A percentile compares a stretch with the other conserved stretches of the same genome.
Evolutionary conservation across 2,329 filamentous ascomycete genomes (phyloP).

Genomic region (Paraconiothyrium sp.): DNA sequence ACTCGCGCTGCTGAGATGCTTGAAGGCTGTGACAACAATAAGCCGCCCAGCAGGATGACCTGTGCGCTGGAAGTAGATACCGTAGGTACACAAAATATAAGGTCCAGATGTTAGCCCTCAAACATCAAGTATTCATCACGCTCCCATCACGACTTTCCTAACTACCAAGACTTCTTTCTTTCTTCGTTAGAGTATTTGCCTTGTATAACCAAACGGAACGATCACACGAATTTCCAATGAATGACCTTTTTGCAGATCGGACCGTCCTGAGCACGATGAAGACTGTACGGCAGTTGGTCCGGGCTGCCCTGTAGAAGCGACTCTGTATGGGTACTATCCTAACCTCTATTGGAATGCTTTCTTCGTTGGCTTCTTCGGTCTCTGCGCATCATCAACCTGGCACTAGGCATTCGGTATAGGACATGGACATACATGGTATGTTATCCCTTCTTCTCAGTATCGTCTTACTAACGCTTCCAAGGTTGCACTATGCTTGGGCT

Average conservation of each 20-base stretch:
- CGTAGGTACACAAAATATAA: slow-evolving; percentile 8
- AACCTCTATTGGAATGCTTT: slow-evolving; percentile 61
- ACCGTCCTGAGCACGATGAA: slow-evolving; percentile 21
- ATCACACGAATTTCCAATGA: slow-evolving; percentile 2
- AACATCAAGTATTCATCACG: neutral
- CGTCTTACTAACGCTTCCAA: neutral
- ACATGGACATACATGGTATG: slow-evolving; percentile 64
- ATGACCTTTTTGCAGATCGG: slow-evolving; percentile 22
- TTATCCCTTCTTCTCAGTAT: neutral
- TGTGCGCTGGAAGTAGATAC: neutral
- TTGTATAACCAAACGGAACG: too few relatives aligned
- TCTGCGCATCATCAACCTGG: slow-evolving; percentile 60
- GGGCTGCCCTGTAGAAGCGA: slow-evolving; percentile 57
- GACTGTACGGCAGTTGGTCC: slow-evolving; percentile 18
- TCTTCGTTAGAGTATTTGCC: too few relatives aligned
- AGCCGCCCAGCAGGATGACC: neutral
- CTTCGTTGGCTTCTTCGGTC: slow-evolving; percentile 62
- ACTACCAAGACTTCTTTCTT: too few relatives aligned
- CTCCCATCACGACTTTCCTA: too few relatives aligned
- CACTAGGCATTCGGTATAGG: slow-evolving; percentile 60
- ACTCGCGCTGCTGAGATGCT: neutral
- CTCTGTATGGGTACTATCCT: slow-evolving; percentile 65
- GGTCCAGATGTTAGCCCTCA: neutral
- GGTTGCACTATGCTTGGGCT: slow-evolving; percentile 59
- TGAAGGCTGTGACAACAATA: slow-evolving; percentile 4